A percentile compares a stretch with the other conserved stretches of the same genome.
Evolutionary conservation across 495 filamentous ascomycete genomes (phyloP).

Genomic region (Trichoderma erinaceum): DNA sequence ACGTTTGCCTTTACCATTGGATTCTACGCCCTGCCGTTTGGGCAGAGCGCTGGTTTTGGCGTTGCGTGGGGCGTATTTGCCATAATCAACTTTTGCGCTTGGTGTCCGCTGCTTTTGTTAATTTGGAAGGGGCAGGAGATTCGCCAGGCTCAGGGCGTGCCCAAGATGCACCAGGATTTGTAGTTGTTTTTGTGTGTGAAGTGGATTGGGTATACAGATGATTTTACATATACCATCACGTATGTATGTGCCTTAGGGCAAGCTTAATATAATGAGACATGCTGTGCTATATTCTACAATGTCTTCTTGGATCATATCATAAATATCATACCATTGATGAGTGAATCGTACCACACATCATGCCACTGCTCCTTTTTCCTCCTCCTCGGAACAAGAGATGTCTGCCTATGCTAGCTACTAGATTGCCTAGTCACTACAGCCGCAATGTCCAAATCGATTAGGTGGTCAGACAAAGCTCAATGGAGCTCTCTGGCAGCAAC

Average conservation of each 20-base stretch:
- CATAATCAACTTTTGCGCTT: slow-evolving; percentile 21
- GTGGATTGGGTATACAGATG: background rate
- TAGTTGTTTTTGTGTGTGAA: background rate
- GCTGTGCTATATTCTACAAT: background rate
- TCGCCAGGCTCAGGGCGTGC: slow-evolving; percentile 21
- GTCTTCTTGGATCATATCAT: background rate
- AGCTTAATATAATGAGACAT: background rate
- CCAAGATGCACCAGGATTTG: slow-evolving; percentile 20
- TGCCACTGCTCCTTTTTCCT: too few species aligned
- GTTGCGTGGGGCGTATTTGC: slow-evolving; percentile 22
- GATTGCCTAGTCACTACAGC: background rate
- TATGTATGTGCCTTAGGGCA: background rate
- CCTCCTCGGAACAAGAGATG: too few species aligned
- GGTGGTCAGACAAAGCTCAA: slow-evolving; percentile 1
- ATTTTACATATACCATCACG: background rate
- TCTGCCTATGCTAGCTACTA: background rate
- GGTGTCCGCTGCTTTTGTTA: slow-evolving; percentile 20
- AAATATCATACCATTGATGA: background rate
- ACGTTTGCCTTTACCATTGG: slow-evolving; percentile 24
- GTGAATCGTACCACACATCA: background rate
- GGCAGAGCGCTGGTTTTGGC: slow-evolving; percentile 22
- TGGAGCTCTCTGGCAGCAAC: background rate
- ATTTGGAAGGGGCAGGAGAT: slow-evolving; percentile 21
- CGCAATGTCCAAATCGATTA: background rate
- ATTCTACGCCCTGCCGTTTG: slow-evolving; percentile 24